A percentile compares a stretch with the other conserved stretches of the same genome.
Evolutionary conservation across 2,329 filamentous ascomycete genomes (phyloP).

Genomic region (Sarocladium kiliense): DNA sequence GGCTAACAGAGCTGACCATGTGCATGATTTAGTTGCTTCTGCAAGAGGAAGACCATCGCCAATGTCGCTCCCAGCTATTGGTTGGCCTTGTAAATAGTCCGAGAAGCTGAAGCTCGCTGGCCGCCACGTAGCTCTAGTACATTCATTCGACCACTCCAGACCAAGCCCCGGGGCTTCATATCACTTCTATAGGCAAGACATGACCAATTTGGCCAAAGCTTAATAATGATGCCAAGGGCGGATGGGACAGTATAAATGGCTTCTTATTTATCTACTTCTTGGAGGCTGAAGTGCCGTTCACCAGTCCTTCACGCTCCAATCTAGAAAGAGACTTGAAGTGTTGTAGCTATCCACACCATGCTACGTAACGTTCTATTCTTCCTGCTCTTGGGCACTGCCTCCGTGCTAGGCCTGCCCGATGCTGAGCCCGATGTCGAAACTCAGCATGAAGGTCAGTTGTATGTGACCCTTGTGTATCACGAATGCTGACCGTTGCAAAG

Average conservation of each 20-base stretch:
- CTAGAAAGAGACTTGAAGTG: too few species aligned
- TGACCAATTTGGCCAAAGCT: not conserved
- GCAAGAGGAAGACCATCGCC: not conserved
- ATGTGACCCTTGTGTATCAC: not conserved
- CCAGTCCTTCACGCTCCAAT: too few species aligned
- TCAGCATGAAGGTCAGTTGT: not conserved
- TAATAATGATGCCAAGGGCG: not conserved
- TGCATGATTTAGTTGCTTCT: not conserved
- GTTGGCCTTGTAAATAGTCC: not conserved
- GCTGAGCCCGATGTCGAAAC: not conserved
- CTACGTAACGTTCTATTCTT: not conserved
- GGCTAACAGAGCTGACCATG: not conserved
- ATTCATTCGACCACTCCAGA: not conserved
- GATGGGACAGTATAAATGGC: not conserved
- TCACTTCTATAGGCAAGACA: not conserved
- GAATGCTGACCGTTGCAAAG: not conserved
- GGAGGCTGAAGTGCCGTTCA: not conserved
- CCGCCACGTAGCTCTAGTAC: not conserved
- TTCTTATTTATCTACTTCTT: not conserved
- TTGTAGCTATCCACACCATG: not conserved
- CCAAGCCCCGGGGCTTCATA: not conserved
- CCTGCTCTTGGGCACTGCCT: not conserved
- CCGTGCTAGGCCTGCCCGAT: not conserved
- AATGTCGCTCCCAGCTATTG: not conserved
- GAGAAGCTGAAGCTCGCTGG: not conserved